Base-by-base conservation (phyloP, 306 rosid genomes). In the Citrullus mucosospermus region DNA sequence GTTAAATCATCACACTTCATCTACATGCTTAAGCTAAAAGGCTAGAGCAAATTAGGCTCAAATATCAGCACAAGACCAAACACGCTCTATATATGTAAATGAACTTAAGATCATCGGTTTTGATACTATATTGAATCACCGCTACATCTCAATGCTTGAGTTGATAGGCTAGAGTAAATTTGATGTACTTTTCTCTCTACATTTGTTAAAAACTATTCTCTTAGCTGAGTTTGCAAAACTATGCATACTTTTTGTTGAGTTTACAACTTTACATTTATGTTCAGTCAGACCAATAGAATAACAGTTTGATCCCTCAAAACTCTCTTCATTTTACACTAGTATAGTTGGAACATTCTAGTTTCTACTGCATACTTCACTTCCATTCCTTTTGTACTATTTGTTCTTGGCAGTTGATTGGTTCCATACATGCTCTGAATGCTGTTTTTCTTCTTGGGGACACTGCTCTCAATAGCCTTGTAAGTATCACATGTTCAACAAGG, bases 381-480 rank as follows among this genome's bases (percentile, higher is more conserved):
- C 44, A 73, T 60, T 17, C 1, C 13, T 60, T 43, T 28, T 77
- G 28, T 43, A 36, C 69, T 43, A 51, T 78, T 50, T 79, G 22
- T 78, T 75, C 39, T 83, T 72, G 81, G 81, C 96, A 93, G 97
- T 80, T 93, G 85, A 88, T 87, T 91, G 89, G 87, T 34, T 86
- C 86, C 84, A 90, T 93, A 92, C 97, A 93, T 82, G 87, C 79
- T 55, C 34, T 91, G 85, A 90, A 93, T 63, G 86, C 87, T 9
- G 13, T 74, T 72, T 88, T 91, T 83, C 92, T 91, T 75, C 91
- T 91, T 71, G 82, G 88, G 79, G 93, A 93, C 79, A 88, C 93
- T 70, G 73, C 84, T 66, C 84, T 91, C 71, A 93, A 91, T 74
- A 85, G 85, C 85, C 96, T 93, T 77, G 97, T 90, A 85, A 91